phyloP scores from a whole-genome alignment of 345 rosid genomes.

The Triadica sebifera region DNA sequence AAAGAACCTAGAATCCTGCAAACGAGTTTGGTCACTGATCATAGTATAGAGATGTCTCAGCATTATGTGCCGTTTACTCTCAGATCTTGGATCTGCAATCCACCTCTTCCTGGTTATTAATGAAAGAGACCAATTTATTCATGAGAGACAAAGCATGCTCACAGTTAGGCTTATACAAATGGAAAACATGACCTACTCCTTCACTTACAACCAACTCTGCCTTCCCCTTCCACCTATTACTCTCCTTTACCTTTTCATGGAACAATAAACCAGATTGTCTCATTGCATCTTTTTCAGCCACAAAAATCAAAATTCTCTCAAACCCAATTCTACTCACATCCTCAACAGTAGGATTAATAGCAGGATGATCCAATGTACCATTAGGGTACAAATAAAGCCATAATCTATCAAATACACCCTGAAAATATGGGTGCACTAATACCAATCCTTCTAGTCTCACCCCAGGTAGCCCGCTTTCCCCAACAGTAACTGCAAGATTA shows the following conservation, averaged over 20 bases:
- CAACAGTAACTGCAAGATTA: constrained; percentile 15
- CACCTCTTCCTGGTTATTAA: background rate
- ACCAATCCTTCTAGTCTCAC: constrained; percentile 9
- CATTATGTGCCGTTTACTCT: too few species aligned
- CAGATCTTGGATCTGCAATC: too few species aligned
- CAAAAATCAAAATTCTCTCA: constrained; percentile 3
- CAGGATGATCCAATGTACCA: constrained; percentile 20
- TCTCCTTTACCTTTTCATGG: background rate
- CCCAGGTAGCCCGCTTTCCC: background rate
- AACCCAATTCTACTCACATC: constrained; percentile 2
- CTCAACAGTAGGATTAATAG: constrained; percentile 38
- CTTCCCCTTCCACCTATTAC: constrained; percentile 9
- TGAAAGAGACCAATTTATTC: background rate
- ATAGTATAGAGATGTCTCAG: too few species aligned
- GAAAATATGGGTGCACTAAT: constrained; percentile 29
- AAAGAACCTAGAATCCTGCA: too few species aligned
- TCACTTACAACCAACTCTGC: background rate
- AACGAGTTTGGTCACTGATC: too few species aligned
- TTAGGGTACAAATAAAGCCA: constrained; percentile 38
- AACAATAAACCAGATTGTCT: background rate
- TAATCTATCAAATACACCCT: constrained; percentile 24
- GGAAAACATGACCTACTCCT: constrained; percentile 12
- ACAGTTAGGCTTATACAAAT: background rate
- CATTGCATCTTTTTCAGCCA: background rate
- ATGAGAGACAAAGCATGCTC: background rate